phyloP scores from a whole-genome alignment of 2,329 filamentous ascomycete genomes.

The Epichloe typhina region DNA sequence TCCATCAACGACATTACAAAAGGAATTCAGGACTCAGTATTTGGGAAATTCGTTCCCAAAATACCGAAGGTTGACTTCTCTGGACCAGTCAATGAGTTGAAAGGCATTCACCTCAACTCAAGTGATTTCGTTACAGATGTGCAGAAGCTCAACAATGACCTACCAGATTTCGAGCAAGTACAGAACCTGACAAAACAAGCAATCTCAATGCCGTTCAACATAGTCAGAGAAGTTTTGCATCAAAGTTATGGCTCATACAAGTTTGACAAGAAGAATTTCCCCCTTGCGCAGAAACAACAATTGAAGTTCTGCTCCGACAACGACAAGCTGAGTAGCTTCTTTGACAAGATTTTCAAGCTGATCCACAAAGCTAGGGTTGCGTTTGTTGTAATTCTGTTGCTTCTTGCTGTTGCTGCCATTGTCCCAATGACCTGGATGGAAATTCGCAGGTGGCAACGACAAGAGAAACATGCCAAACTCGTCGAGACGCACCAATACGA shows the following conservation, averaged over 20 bases:
- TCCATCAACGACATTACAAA: slow-evolving; percentile 37
- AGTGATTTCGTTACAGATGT: slow-evolving; percentile 56
- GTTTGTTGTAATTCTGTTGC: slow-evolving; percentile 61
- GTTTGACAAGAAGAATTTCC: slow-evolving; percentile 68
- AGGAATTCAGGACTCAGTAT: slow-evolving; percentile 30
- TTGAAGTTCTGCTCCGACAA: slow-evolving; percentile 84
- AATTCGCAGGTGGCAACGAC: slow-evolving; percentile 60
- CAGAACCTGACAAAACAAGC: slow-evolving; percentile 67
- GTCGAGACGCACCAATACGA: slow-evolving; percentile 57
- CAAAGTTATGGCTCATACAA: slow-evolving; percentile 57
- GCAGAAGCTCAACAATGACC: slow-evolving; percentile 57
- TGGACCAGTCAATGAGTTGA: slow-evolving; percentile 49
- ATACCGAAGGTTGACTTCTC: slow-evolving; percentile 50
- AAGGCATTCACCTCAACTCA: slow-evolving; percentile 54
- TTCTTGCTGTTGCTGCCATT: slow-evolving; percentile 60
- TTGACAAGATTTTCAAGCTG: slow-evolving; percentile 54
- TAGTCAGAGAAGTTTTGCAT: slow-evolving; percentile 62
- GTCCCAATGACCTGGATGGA: slow-evolving; percentile 72
- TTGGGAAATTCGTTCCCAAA: slow-evolving; percentile 33
- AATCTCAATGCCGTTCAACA: slow-evolving; percentile 67
- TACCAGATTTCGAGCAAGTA: slow-evolving; percentile 74
- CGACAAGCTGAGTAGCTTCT: slow-evolving; percentile 71
- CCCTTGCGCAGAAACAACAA: slow-evolving; percentile 73
- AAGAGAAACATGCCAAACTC: slow-evolving; percentile 55
- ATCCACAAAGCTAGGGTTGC: slow-evolving; percentile 57